Base-by-base conservation (phyloP, 176 grass and related monocot species). In the Oryza meyeriana region DNA sequence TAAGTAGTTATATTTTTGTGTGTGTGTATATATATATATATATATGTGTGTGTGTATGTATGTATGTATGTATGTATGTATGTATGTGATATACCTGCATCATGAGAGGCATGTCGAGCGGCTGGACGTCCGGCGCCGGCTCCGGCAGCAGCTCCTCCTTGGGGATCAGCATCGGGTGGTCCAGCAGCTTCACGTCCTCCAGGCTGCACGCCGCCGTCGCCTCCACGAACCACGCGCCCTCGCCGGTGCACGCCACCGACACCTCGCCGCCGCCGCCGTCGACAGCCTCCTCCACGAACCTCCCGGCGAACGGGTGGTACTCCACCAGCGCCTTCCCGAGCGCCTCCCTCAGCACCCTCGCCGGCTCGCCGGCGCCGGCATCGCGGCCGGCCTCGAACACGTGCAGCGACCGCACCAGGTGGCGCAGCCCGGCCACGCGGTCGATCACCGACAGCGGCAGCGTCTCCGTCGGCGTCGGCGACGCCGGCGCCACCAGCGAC, bases 61-160 rank as follows among this genome's bases (percentile, higher is more conserved):
- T n/a, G n/a, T n/a, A n/a, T n/a, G n/a, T n/a, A n/a, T n/a, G n/a
- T n/a, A n/a, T n/a, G n/a, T n/a, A n/a, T n/a, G n/a, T n/a, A n/a
- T n/a, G n/a, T n/a, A n/a, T n/a, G n/a, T n/a, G n/a, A n/a, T n/a
- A 25, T 86, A 95, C 93, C 90, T 97, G 94, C 68, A 97, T 47
- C 88, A 97, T 93, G 22, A 97, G 66, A n/a, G 94, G 94, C 39
- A 91, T 71, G 74, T 84, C 87, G 12, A 89, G 90, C 33, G 94
- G 88, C 12, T 83, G 1, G 11, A 88, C 84, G 38, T 20, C 83
- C 0, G 86, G 63, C 34, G 40, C 25, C 10, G 85, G 85, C 48
- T 87, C 88, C 22, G 90, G 90, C 34, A 95, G 85, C 33, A 97
- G 81, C 4, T 97, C 71, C 35, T 97, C 94, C 69, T 94, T 85